phyloP scores from a whole-genome alignment of 2,329 filamentous ascomycete species.

The Furcasterigmium furcatum region DNA sequence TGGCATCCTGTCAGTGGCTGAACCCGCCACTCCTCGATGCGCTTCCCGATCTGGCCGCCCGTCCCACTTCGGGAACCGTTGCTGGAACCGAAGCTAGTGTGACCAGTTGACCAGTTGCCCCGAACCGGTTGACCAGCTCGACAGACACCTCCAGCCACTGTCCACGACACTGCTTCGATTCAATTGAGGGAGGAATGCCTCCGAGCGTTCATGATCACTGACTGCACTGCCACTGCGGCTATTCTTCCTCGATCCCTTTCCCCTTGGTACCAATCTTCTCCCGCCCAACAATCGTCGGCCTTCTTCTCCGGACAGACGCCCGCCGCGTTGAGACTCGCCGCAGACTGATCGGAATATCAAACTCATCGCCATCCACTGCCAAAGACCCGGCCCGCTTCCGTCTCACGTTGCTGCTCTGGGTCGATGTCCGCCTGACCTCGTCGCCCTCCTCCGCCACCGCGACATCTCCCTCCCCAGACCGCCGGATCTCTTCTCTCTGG shows the following conservation, averaged over 20 bases:
- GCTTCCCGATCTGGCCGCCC: no score
- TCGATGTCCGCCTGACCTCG: neutral
- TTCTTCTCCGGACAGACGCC: neutral
- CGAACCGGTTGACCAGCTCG: no score
- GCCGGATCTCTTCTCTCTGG: neutral
- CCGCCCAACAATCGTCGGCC: neutral
- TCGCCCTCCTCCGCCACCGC: neutral
- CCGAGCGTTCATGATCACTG: no score
- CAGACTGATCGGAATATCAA: slow-evolving; percentile 2
- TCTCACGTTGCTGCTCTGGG: neutral
- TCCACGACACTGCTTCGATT: no score
- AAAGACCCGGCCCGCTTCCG: neutral
- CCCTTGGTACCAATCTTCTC: neutral
- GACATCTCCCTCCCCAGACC: neutral
- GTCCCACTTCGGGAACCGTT: no score
- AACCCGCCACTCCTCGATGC: neutral
- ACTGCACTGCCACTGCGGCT: no score
- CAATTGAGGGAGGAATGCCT: no score
- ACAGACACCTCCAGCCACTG: no score
- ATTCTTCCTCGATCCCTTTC: slow-evolving; percentile 3
- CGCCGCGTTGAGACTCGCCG: slow-evolving; percentile 1
- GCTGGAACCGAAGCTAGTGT: no score
- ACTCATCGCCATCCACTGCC: neutral
- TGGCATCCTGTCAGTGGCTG: no score
- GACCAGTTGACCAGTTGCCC: no score